Base-by-base conservation (phyloP, 169 alveolate species). In the Cryptosporidium viatorum region DNA sequence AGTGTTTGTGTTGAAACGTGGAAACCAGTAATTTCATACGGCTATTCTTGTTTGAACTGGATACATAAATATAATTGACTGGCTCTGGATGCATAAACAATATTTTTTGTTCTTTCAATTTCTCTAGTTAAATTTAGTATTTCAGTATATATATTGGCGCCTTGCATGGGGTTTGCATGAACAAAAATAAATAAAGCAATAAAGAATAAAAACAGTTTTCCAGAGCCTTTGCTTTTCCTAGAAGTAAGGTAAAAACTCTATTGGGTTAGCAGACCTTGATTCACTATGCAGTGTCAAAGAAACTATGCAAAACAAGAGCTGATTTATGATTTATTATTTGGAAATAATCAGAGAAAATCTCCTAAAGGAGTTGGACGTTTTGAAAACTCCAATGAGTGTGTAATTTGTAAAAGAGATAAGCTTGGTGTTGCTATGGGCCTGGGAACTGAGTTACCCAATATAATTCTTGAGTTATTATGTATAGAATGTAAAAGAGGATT, bases 231-330 rank as follows among this genome's bases (percentile, higher is more conserved):
- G 2, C 39, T 26, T 55, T 55, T n/a, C 29, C 14, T 55, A 21
- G 5, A 26, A 55, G 67, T 14, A 29, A 21, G 18, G 14, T 55
- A 23, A 55, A 55, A 23, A 55, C 35, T 21, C 16, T 21, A 21
- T 55, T 26, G 16, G 35, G 67, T 8, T 26, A 3, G 35, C 18
- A 48, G 21, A 48, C n/a, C 21, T 48, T 14, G 21, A 26, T 55
- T 23, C 14, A 55, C 37, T 1, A 71, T 45, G 69, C 70, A 71
- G 29, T 8, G 18, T 43, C 71, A 18, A 9, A 60, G 75, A 55
- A 80, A 80, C 50, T 80, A 62, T 39, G 89, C 89, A 14, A 62
- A 59, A 43, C 89, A 80, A 43, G 89, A 80, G 68, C 59, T 80
- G 14, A 59, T 80, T 23, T 80, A 80, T 45, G 80, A 80, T 39